A percentile compares a stretch with the other conserved stretches of the same genome.
Evolutionary conservation across 2,329 filamentous ascomycete genomes (phyloP).

Genomic region (Aspergillus sojae): DNA sequence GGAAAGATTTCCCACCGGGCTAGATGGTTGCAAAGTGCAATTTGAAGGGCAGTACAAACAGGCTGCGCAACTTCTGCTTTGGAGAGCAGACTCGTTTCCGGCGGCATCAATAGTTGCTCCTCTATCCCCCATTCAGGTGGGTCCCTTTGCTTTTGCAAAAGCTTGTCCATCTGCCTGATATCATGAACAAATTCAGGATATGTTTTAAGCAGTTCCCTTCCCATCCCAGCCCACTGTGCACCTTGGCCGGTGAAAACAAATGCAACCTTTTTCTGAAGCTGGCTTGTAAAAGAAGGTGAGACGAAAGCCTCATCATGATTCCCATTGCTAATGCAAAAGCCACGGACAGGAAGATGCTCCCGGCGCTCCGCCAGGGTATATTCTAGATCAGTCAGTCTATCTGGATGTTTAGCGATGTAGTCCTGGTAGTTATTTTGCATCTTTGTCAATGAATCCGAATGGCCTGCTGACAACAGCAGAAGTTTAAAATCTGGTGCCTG

Average conservation of each 20-base stretch:
- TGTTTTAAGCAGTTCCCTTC: slow-evolving; percentile 25
- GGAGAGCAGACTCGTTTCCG: neutral
- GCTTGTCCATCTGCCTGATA: neutral
- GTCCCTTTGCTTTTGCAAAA: too few species aligned
- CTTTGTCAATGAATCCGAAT: too few species aligned
- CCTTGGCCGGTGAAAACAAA: slow-evolving; percentile 31
- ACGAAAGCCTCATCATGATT: too few species aligned
- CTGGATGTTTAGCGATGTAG: too few species aligned
- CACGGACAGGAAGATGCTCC: neutral
- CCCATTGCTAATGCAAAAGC: neutral
- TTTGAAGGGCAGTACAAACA: too few species aligned
- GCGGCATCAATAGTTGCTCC: neutral
- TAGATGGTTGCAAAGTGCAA: too few species aligned
- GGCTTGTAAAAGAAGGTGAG: too few species aligned
- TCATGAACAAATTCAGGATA: neutral
- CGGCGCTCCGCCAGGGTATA: too few species aligned
- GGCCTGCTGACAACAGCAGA: too few species aligned
- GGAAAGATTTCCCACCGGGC: slow-evolving; percentile 23
- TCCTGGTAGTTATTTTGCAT: too few species aligned
- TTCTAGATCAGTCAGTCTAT: too few species aligned
- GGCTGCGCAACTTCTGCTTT: slow-evolving; percentile 8
- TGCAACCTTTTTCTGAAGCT: neutral
- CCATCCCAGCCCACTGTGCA: slow-evolving; percentile 42
- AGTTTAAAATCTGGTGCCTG: too few species aligned
- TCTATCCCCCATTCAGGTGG: neutral